A percentile compares a stretch with the other conserved stretches of the same genome.
Evolutionary conservation across 768 basidiomycete genomes (phyloP).

Genomic region (Punctularia strigosozonata): DNA sequence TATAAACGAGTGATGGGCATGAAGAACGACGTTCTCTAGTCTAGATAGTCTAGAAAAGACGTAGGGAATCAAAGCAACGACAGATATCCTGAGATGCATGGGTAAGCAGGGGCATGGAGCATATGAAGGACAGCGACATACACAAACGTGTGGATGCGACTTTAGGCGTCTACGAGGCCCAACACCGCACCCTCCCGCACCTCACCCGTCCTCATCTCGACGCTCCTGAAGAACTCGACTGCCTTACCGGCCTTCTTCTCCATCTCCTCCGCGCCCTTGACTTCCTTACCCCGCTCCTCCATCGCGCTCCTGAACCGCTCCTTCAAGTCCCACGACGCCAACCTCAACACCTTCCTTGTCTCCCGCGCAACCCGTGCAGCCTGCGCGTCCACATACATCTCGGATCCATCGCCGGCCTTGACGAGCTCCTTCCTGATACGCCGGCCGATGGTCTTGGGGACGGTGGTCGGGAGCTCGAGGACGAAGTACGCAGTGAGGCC

Average conservation of each 20-base stretch:
- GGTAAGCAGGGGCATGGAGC: background rate
- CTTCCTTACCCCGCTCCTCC: slow-evolving; percentile 72
- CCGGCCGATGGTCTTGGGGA: slow-evolving; percentile 84
- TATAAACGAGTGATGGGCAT: too few relatives aligned
- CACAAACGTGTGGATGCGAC: too few relatives aligned
- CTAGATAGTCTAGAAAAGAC: too few relatives aligned
- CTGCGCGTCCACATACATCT: slow-evolving; percentile 39
- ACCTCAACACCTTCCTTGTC: slow-evolving; percentile 84
- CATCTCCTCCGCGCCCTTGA: slow-evolving; percentile 61
- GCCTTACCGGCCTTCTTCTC: slow-evolving; percentile 64
- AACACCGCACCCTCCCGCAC: slow-evolving; percentile 15
- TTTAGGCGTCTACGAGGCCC: background rate
- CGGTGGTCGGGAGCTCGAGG: slow-evolving; percentile 75
- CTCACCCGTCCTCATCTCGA: slow-evolving; percentile 34
- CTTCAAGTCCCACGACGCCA: slow-evolving; percentile 83
- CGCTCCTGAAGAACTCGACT: slow-evolving; percentile 54
- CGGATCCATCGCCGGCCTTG: slow-evolving; percentile 31
- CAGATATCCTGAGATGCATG: too few relatives aligned
- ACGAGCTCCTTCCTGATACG: slow-evolving; percentile 60
- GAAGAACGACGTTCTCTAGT: too few relatives aligned
- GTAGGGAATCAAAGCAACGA: too few relatives aligned
- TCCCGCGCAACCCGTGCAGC: slow-evolving; percentile 66
- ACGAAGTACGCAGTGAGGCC: slow-evolving; percentile 74
- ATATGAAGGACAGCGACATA: background rate
- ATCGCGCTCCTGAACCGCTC: slow-evolving; percentile 72